Conservation (phyloP, 345 rosid genomes). For the Pistacia atlantica region DNA sequence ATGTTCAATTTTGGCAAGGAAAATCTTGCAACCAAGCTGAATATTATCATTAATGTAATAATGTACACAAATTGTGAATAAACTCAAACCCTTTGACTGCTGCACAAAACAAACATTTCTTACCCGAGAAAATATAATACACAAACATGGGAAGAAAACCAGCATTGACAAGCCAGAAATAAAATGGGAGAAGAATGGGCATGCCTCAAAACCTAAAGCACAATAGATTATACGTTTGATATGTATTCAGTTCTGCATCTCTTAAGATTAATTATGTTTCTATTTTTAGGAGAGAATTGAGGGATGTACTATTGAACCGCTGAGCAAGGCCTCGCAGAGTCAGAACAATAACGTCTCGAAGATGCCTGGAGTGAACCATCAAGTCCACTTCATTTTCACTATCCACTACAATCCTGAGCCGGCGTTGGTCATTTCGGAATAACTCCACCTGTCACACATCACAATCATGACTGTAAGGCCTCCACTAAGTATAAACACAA, state of each 20-base stretch:
- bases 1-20: background rate
- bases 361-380: constrained; percentile 80
- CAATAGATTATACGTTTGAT: background rate
- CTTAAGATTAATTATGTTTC: constrained; percentile 40
- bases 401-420: constrained; percentile 85
- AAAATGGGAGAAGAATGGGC: background rate
- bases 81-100: background rate
- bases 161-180: background rate
- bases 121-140: background rate
- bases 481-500: background rate
- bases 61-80: constrained; percentile 10
- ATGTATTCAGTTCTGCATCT: constrained; percentile 3
- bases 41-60: constrained; percentile 11
- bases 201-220: constrained; percentile 8
- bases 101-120: constrained; percentile 16
- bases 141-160: constrained; percentile 4
- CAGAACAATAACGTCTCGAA: constrained; percentile 75
- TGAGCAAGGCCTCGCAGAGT: constrained; percentile 92
- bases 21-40: background rate
- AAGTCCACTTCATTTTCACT: constrained; percentile 81
- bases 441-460: constrained; percentile 62
- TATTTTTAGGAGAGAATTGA: constrained; percentile 88
- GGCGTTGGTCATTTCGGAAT: constrained; percentile 81
- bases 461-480: background rate
- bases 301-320: constrained; percentile 93